Evolutionary conservation across 805 yeast species (phyloP), one percentile per base, ranked within the genome.

Genomic region (Grigorovia transvaalensis): DNA sequence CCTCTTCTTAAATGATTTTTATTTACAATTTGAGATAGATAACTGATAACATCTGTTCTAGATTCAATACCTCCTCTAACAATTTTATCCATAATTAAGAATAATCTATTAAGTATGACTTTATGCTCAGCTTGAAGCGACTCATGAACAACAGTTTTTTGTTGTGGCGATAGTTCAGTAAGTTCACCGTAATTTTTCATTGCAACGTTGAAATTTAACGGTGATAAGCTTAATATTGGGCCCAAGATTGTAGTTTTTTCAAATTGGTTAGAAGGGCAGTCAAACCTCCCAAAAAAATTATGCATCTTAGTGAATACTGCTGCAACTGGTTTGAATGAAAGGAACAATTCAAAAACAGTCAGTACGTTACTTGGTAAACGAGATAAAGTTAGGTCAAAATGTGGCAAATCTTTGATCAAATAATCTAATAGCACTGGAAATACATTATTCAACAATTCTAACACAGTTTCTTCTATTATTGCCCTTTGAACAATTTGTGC

Each of bases 1-100:
- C 96, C 96, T 59, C 88, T 78, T 69, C 98, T 81, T 57, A 88
- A 76, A 67, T 89, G 97, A 64, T 90, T 89, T 49, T 78, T 75
- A 60, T 91, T 87, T n/a, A 88, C 77, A 44, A 88, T 74, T 29
- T 75, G 76, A 1, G 86, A 84, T 67, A 90, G 81, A 74, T 83
- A 89, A 47, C 74, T 69, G 58, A 93, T 69, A 48, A 90, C 62
- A 44, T 72, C 81, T 41, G 72, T 71, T 55, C 98, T 77, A 0
- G 96, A 77, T 12, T 71, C 70, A 0, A 77, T 70, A 5, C 88
- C 81, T 0, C 88, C 87, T 55, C 98, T 75, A 13, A 93, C 78
- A 46, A 93, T 75, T 59, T 78, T 82, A 63, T 90, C 85, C 50
- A 82, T 68, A 43, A 93, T 79, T 56, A 72, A 75, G 61, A 87